phyloP scores from a whole-genome alignment of 768 basidiomycete species.

The Mycena albidolilacea region DNA sequence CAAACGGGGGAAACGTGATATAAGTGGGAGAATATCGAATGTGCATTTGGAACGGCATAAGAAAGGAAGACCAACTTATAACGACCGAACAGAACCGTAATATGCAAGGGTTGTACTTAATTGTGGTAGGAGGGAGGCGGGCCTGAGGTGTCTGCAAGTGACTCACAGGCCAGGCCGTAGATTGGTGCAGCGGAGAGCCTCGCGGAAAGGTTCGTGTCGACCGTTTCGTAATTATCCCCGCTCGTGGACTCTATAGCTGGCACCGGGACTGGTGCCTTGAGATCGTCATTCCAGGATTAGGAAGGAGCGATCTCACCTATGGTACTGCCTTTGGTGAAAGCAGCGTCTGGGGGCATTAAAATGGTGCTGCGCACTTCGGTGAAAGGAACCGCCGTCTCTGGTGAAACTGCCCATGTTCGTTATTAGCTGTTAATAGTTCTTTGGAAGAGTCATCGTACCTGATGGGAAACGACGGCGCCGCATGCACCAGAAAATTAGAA shows the following conservation, averaged over 20 bases:
- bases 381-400: neutral
- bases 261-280: neutral
- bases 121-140: too few relatives aligned
- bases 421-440: neutral
- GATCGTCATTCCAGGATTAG: neutral
- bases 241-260: too few relatives aligned
- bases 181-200: neutral
- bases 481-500: neutral
- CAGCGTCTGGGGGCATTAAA: neutral
- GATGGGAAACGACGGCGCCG: neutral
- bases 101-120: too few relatives aligned
- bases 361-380: neutral
- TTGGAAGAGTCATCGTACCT: neutral
- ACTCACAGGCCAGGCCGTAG: too few relatives aligned
- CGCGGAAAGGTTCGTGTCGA: too few relatives aligned
- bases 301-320: neutral
- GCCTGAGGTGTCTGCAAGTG: too few relatives aligned
- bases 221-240: neutral
- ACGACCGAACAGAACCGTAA: too few relatives aligned
- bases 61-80: too few relatives aligned
- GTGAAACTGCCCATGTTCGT: neutral
- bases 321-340: neutral
- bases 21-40: too few relatives aligned
- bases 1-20: too few relatives aligned
- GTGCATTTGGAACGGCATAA: too few relatives aligned